These are phyloP conservation scores for Dendrobium catenatum DNA, from an alignment of 106 monocot species.

Conservation along the genomic window DNA sequence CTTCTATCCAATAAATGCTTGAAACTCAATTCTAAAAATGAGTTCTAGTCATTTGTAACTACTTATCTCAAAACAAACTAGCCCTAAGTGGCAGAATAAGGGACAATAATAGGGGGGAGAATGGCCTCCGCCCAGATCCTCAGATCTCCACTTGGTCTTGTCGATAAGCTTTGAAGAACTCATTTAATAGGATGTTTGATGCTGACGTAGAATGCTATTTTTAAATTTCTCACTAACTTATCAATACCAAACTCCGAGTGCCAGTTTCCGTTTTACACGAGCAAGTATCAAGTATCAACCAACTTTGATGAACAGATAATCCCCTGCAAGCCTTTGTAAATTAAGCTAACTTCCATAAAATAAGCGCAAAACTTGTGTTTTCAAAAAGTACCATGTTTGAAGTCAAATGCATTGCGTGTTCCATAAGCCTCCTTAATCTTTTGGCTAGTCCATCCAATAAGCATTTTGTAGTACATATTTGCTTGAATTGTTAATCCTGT, in stretches of 20 bases:
- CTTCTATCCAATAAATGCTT: background rate
- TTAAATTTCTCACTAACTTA: background rate
- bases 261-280: background rate
- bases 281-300: background rate
- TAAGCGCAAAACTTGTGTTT: background rate
- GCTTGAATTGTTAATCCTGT: conserved; percentile 91
- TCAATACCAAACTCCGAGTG: background rate
- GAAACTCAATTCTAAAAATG: background rate
- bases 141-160: background rate
- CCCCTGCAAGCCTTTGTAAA: background rate
- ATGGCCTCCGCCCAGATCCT: background rate
- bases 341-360: background rate
- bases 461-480: conserved; percentile 97
- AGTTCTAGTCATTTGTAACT: background rate
- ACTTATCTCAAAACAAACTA: too few species aligned
- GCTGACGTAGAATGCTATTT: background rate
- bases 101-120: too few species aligned
- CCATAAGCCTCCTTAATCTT: conserved; percentile 72
- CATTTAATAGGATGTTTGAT: background rate
- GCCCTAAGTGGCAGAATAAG: too few species aligned
- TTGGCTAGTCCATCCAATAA: conserved; percentile 93
- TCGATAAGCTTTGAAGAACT: background rate
- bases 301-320: background rate
- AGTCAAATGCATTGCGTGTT: conserved; percentile 75
- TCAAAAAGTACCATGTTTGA: conserved; percentile 72